phyloP scores from a whole-genome alignment of 192 early-diverging fungal genomes.

The Backusella tuberculispora region DNA sequence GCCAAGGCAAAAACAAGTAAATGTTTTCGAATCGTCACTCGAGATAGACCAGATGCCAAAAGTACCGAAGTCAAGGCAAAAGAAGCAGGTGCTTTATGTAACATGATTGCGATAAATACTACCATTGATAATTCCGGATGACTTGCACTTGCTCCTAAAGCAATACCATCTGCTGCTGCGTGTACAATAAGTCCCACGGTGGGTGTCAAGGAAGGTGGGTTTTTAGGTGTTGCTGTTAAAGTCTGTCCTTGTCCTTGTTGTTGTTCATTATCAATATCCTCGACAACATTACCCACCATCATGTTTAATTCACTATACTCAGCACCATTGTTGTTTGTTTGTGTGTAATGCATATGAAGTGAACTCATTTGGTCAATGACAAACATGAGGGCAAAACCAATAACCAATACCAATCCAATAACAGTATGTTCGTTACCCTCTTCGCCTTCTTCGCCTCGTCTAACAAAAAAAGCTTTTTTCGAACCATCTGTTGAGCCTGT shows the following conservation, averaged over 20 bases:
- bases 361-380: conserved; percentile 77
- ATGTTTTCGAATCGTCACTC: conserved; percentile 70
- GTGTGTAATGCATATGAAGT: conserved; percentile 31
- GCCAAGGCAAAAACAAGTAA: conserved; percentile 81
- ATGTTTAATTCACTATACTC: conserved; percentile 4
- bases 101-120: conserved; percentile 92
- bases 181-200: conserved; percentile 96
- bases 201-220: conserved; percentile 44
- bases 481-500: not conserved
- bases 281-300: not conserved
- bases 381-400: conserved; percentile 91
- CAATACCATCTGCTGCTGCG: conserved; percentile 94
- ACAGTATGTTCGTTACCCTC: conserved; percentile 55
- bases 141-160: conserved; percentile 85
- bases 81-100: conserved; percentile 95
- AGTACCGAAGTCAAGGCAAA: conserved; percentile 92
- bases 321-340: not conserved
- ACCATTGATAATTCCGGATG: conserved; percentile 67
- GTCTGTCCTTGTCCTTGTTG: conserved; percentile 3
- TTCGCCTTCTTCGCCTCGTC: not conserved
- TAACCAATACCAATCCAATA: conserved; percentile 78
- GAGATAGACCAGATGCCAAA: conserved; percentile 70
- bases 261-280: conserved; percentile 6
- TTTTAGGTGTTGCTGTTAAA: conserved; percentile 15
- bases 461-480: not conserved